Conservation (phyloP, 176 grass and related monocot genomes). For the Dactylis glomerata region DNA sequence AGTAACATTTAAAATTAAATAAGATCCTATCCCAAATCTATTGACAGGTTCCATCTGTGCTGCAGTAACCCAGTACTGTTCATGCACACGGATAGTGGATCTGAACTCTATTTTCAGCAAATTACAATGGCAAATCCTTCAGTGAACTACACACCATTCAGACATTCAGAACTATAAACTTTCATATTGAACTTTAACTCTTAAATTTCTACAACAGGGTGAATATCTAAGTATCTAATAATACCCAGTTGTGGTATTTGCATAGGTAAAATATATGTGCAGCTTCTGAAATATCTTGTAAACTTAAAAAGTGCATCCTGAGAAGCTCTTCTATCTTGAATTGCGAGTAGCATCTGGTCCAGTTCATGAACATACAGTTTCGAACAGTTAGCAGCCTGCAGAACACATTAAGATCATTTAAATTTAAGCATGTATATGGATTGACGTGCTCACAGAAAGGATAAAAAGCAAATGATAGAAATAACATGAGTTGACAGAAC, state of each 20-base stretch:
- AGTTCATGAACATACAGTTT: constrained; percentile 3
- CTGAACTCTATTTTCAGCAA: not conserved
- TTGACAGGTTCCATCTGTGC: not conserved
- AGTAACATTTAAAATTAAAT: not conserved
- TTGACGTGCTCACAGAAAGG: not conserved
- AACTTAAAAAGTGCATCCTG: not conserved
- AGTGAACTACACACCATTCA: not conserved
- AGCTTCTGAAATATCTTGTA: constrained; percentile 8
- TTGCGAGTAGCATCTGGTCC: not conserved
- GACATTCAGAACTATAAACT: constrained; percentile 5
- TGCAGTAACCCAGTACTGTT: not conserved
- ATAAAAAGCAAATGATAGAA: not conserved
- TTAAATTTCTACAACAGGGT: not conserved
- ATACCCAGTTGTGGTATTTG: constrained; percentile 4
- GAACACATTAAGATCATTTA: not conserved
- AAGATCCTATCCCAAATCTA: constrained; percentile 7
- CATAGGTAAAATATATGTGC: not conserved
- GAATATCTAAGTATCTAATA: constrained; percentile 32
- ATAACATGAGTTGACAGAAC: not conserved
- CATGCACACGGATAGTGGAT: not conserved
- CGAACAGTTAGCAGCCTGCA: not conserved
- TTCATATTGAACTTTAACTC: constrained; percentile 5
- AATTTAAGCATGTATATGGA: not conserved
- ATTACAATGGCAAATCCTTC: not conserved
- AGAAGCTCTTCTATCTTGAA: not conserved